Base-by-base conservation (phyloP, 371 early-diverging fungal genomes). In the Apophysomyces elegans region DNA sequence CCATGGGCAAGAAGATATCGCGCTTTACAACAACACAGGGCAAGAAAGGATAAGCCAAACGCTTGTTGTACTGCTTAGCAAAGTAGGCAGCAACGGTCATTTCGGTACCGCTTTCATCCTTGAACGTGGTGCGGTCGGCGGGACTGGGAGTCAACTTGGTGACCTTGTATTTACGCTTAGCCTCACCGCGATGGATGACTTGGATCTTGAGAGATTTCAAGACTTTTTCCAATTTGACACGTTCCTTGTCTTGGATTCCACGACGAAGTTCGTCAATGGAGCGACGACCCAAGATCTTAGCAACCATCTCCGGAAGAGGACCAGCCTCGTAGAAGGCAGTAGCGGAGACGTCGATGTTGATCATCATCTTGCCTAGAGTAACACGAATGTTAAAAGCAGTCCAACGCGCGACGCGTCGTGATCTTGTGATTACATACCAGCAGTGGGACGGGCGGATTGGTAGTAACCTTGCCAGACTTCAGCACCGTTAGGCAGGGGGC, bases 391-490 rank as follows among this genome's bases (percentile, higher is more conserved):
- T 39, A 18, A 18, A 58, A 11, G n/a, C 58, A 58, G 58, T 5
- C 35, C n/a, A n/a, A 58, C 18, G 21, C 57, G 57, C 7, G 21
- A 26, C 37, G 37, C 13, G n/a, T 35, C 18, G 9, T 12, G 56
- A 43, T 41, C 2, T 37, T 18, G 45, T 46, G 58, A 13, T 8
- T 41, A 41, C 41, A 72, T 79, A 73, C 91, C 90, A 5, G 79
- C 58, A 36, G 91, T 84, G 5, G 97, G 93, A n/a, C 92, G 85
- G 45, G 94, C 87, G 11, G 93, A 91, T 71, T 96, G 95, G 63
- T 93, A 95, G 77, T 90, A 95, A 18, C 98, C 98, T 69, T 91
- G 90, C 96, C 97, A 96, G 37, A 95, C 88, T 79, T 95, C 95
- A 39, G 93, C 86, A 58, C 95, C 96, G 45, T 93, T 93, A 41